These are phyloP conservation scores for Pythium periplocum DNA, from an alignment of 352 stramenopile species.

Conservation along the genomic window DNA sequence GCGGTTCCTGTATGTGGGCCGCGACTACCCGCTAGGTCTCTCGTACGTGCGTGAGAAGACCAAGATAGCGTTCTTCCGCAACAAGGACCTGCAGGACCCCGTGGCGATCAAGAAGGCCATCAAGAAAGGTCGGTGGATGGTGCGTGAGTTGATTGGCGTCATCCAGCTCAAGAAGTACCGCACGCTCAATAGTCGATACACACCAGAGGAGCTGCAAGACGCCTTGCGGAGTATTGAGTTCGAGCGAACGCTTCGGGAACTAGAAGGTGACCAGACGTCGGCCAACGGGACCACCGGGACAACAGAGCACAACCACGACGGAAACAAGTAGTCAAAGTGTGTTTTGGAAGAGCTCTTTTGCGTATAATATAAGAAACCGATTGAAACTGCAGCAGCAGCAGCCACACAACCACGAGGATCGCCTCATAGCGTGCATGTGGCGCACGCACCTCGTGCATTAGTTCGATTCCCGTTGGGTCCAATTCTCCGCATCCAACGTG, in stretches of 20 bases:
- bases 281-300: not conserved
- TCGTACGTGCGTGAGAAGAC: constrained; percentile 88
- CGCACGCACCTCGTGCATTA: too few relatives aligned
- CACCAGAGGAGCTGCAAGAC: constrained; percentile 64
- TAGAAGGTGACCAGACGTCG: not conserved
- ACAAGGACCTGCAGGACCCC: constrained; percentile 59
- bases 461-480: too few relatives aligned
- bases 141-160: constrained; percentile 94
- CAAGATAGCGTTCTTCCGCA: constrained; percentile 90
- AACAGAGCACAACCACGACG: constrained; percentile 6
- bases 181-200: constrained; percentile 92
- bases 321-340: not conserved
- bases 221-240: constrained; percentile 50
- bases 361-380: not conserved
- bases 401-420: too few relatives aligned
- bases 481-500: too few relatives aligned
- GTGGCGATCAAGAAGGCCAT: constrained; percentile 90
- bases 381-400: too few relatives aligned
- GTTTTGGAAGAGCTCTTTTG: not conserved
- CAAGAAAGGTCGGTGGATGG: constrained; percentile 89
- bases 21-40: constrained; percentile 93
- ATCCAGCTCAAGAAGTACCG: constrained; percentile 98
- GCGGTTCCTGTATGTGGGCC: constrained; percentile 89
- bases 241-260: constrained; percentile 10
- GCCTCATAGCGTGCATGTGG: too few relatives aligned